Evolutionary conservation across 331 rosid genomes (phyloP).

Genomic region (Acacia concinna): DNA sequence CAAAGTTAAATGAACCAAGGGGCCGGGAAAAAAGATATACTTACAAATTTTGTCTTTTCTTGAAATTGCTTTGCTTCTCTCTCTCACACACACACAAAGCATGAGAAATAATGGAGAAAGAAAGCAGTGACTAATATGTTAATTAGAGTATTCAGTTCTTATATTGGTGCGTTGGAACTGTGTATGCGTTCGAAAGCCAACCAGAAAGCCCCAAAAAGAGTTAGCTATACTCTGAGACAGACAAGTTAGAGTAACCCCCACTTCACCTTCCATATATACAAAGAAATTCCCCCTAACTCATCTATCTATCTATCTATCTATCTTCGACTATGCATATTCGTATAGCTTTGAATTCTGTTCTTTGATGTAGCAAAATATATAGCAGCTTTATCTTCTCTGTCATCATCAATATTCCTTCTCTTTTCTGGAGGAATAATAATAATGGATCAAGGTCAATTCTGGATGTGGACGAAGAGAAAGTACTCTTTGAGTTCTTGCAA

Average conservation of each 20-base stretch:
- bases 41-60: not conserved
- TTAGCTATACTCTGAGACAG: constrained; percentile 32
- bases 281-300: constrained; percentile 25
- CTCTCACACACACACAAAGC: constrained; percentile 19
- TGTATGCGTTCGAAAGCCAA: constrained; percentile 27
- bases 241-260: constrained; percentile 51
- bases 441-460: constrained; percentile 69
- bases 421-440: constrained; percentile 22
- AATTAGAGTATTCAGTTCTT: constrained; percentile 19
- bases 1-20: not conserved
- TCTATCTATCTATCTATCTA: constrained; percentile 29
- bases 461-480: constrained; percentile 69
- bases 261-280: constrained; percentile 47
- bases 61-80: constrained; percentile 29
- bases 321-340: constrained; percentile 7
- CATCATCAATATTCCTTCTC: not conserved
- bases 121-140: not conserved
- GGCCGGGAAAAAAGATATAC: not conserved
- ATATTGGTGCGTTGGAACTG: constrained; percentile 43
- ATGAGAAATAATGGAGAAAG: constrained; percentile 21
- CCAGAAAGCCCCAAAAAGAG: constrained; percentile 37
- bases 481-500: constrained; percentile 28
- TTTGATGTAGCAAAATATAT: not conserved
- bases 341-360: constrained; percentile 19
- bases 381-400: too few relatives aligned